Evolutionary conservation across 164 flowering plant species (phyloP).

Genomic region (Buxus sempervirens): DNA sequence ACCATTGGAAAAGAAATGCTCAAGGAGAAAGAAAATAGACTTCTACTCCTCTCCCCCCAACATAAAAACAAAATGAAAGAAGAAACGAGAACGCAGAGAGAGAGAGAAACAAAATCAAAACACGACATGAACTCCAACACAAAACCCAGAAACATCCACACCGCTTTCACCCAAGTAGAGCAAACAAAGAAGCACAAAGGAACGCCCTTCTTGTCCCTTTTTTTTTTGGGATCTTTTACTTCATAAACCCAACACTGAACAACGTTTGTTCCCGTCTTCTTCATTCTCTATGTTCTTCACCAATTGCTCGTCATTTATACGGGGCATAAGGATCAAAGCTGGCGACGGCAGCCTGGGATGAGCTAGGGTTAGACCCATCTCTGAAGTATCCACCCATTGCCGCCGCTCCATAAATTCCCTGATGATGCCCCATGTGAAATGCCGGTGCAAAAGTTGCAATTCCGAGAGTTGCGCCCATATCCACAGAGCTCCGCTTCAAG

Average conservation of each 20-base stretch:
- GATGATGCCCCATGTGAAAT: constrained; percentile 34
- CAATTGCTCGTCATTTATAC: neutral
- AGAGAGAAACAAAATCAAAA: too few species aligned
- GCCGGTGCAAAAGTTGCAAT: constrained; percentile 19
- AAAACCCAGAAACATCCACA: neutral
- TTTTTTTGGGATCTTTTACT: too few species aligned
- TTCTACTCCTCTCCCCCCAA: too few species aligned
- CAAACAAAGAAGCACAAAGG: neutral
- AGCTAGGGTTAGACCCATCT: neutral
- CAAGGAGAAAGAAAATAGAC: too few species aligned
- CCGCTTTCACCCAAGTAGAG: too few species aligned
- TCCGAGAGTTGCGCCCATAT: neutral
- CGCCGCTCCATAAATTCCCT: constrained; percentile 21
- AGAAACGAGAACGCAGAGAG: too few species aligned
- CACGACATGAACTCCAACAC: neutral
- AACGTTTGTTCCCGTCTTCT: too few species aligned
- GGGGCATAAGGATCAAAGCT: constrained; percentile 16
- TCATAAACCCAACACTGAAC: too few species aligned
- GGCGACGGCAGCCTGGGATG: constrained; percentile 8
- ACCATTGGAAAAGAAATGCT: too few species aligned
- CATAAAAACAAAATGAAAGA: too few species aligned
- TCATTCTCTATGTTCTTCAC: too few species aligned
- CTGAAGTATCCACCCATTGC: constrained; percentile 13
- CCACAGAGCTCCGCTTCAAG: constrained; percentile 20
- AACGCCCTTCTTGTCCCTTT: neutral